Base-by-base conservation (phyloP, 176 grass and related monocot species). In the Aegilops sharonensis region DNA sequence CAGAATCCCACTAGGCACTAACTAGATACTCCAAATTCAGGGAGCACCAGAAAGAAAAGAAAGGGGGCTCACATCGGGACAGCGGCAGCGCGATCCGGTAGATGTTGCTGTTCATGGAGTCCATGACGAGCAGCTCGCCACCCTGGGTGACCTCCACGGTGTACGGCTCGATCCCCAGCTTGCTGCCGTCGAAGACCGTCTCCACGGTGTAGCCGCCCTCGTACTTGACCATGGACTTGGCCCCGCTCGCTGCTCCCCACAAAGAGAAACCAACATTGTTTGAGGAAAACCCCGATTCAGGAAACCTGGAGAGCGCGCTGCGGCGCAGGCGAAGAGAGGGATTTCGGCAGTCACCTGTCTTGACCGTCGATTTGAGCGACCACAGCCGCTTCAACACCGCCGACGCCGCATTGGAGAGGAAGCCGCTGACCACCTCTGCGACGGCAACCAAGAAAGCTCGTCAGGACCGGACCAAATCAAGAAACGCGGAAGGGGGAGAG, bases 151-250 rank as follows among this genome's bases (percentile, higher is more conserved):
- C 86, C 85, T 89, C 92, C 12, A 97, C 92, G 17, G 94, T 35
- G 87, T 97, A 91, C 10, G 97, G 97, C 83, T 99, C 97, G 86
- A 98, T 96, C 70, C 97, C 97, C 30, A 94, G 85, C 90, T 98
- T 98, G 79, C 90, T 98, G 79, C 97, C 97, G 72, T 99, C 97
- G 74, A 99, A 97, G 78, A 99, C 94, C 68, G 94, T 99, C 92
- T 99, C 94, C 47, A 99, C 94, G 9, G 89, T 99, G 87, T 99
- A 99, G 4, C 97, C 97, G 57, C 89, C 85, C 90, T 99, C 97
- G 77, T 96, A 99, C 83, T 95, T 99, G 83, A 99, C 95, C 92
- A 92, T 89, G 43, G 97, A 89, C 47, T 91, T 91, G 60, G 64
- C 54, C 18, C 88, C 88, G 21, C 81, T 86, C 48, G 91, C 97